Evolutionary conservation across 1,284 basidiomycete genomes (phyloP).

Genomic region (Ustilago bromivora): DNA sequence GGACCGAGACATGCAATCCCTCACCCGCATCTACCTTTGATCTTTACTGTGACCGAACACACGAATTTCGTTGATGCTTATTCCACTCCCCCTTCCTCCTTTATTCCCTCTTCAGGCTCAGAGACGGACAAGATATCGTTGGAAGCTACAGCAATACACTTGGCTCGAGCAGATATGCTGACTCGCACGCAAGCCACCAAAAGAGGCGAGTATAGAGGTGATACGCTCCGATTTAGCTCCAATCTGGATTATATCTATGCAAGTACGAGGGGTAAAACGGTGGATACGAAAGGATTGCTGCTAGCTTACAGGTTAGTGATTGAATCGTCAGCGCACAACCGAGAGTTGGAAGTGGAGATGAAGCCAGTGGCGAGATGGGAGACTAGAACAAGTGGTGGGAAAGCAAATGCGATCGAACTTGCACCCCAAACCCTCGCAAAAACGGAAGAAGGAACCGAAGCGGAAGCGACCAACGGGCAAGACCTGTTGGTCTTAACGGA

Average conservation of each 20-base stretch:
- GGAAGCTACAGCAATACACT: background rate
- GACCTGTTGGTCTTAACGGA: conserved; percentile 55
- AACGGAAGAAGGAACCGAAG: conserved; percentile 22
- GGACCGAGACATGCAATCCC: conserved; percentile 64
- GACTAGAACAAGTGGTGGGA: conserved; percentile 62
- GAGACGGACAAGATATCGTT: too few species aligned
- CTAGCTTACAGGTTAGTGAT: conserved; percentile 13
- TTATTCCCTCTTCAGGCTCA: background rate
- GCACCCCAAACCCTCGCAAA: conserved; percentile 1
- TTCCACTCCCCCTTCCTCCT: conserved; percentile 5
- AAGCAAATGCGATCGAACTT: conserved; percentile 66
- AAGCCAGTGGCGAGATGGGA: conserved; percentile 20
- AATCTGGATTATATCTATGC: conserved; percentile 50
- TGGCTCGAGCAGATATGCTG: conserved; percentile 35
- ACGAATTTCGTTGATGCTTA: conserved; percentile 56
- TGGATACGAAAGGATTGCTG: conserved; percentile 36
- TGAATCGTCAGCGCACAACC: background rate
- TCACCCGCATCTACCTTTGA: conserved; percentile 34
- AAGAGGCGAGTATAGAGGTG: conserved; percentile 50
- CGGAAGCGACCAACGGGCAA: background rate
- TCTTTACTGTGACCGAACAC: conserved; percentile 65
- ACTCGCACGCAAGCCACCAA: conserved; percentile 5
- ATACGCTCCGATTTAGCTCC: conserved; percentile 63
- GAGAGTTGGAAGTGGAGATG: conserved; percentile 4
- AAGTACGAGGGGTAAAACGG: conserved; percentile 57